phyloP scores from a whole-genome alignment of 202 grass and related monocot species.

The Cymbopogon flexuosus region DNA sequence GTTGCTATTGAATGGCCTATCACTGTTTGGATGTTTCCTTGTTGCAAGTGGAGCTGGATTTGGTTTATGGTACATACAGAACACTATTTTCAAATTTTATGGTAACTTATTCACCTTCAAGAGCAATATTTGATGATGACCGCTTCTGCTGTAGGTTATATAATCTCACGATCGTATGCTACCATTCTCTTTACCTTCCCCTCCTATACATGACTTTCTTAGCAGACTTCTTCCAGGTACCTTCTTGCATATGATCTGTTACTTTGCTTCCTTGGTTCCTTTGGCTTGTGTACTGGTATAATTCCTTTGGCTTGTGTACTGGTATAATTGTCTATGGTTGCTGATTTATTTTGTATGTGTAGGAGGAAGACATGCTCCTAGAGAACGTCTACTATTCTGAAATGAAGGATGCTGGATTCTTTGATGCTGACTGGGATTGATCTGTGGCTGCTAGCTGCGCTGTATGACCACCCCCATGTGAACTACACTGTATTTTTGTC shows the following conservation, averaged over 20 bases:
- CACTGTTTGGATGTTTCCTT: slow-evolving; percentile 74
- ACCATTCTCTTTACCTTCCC: slow-evolving; percentile 96
- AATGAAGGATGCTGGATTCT: slow-evolving; percentile 99
- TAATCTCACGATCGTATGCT: slow-evolving; percentile 72
- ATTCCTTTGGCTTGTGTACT: slow-evolving; percentile 16
- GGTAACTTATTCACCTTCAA: slow-evolving; percentile 20
- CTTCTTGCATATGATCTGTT: slow-evolving; percentile 2
- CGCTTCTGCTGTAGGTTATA: slow-evolving; percentile 59
- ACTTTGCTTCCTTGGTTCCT: background rate
- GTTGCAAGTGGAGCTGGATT: slow-evolving; percentile 72
- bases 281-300: background rate
- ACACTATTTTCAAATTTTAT: background rate
- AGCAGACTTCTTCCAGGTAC: slow-evolving; percentile 95
- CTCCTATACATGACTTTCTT: slow-evolving; percentile 88
- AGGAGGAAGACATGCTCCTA: slow-evolving; percentile 92
- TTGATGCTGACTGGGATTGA: slow-evolving; percentile 96
- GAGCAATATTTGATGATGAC: slow-evolving; percentile 17
- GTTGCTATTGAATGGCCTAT: slow-evolving; percentile 71
- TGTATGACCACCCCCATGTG: slow-evolving; percentile 26
- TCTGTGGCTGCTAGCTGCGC: background rate
- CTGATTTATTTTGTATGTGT: too few relatives aligned
- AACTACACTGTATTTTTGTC: slow-evolving; percentile 29
- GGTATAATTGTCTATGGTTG: too few relatives aligned
- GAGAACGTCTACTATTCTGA: slow-evolving; percentile 98
- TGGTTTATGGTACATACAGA: slow-evolving; percentile 72